Conservation (phyloP, 2,329 filamentous ascomycete species). For the Clarireedia paspali region DNA sequence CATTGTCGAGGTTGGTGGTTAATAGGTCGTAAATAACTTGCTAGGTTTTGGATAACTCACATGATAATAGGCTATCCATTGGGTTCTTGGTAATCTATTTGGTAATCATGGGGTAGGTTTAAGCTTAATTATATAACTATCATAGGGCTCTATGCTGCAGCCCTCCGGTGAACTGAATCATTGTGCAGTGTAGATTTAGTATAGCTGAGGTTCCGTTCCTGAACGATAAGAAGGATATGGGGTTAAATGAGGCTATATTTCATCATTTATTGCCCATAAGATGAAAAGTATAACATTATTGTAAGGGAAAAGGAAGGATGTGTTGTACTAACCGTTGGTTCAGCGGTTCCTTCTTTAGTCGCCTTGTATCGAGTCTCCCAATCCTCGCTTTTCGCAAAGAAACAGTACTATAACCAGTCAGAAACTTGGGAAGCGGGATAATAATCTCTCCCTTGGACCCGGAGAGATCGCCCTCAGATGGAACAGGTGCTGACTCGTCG, state of each 20-base stretch:
- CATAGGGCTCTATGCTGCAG: no score
- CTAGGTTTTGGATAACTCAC: no score
- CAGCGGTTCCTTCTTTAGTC: not conserved
- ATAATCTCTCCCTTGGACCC: not conserved
- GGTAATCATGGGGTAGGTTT: no score
- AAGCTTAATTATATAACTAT: no score
- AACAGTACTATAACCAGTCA: conserved; percentile 7
- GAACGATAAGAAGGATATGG: not conserved
- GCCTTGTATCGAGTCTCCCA: conserved; percentile 6
- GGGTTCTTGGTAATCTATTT: no score
- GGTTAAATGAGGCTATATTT: not conserved
- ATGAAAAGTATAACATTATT: not conserved
- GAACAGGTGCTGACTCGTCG: not conserved
- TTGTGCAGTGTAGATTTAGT: no score
- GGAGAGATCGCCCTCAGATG: not conserved
- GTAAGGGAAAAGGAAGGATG: not conserved
- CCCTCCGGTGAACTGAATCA: no score
- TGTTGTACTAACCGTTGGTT: not conserved
- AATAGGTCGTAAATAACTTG: no score
- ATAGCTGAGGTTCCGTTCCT: not conserved
- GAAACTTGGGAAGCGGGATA: conserved; percentile 8
- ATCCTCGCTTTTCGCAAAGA: conserved; percentile 2
- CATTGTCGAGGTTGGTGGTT: no score
- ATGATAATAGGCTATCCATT: no score
- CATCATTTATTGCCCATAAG: not conserved